A percentile compares a stretch with the other conserved stretches of the same genome.
phyloP scores from a whole-genome alignment of 2,329 filamentous ascomycete species.

The Trichoderma gracile region DNA sequence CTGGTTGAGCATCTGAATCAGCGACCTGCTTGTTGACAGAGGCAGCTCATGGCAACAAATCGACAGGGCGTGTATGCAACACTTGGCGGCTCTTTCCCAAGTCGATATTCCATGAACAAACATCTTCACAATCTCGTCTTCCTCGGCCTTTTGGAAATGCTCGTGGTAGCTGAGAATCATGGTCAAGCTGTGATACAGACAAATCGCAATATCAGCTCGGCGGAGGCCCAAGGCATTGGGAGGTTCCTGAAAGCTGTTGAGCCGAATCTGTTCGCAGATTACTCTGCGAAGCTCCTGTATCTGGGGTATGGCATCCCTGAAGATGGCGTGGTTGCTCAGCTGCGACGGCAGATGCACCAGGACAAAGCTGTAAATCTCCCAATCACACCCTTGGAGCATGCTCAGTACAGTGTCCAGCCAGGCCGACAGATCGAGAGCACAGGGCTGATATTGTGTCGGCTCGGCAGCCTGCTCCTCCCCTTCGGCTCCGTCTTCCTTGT shows the following conservation, averaged over 20 bases:
- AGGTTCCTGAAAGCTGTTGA: constrained; percentile 76
- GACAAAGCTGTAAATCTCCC: constrained; percentile 91
- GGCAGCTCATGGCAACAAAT: constrained; percentile 96
- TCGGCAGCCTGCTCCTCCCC: constrained; percentile 32
- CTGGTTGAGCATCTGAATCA: constrained; percentile 84
- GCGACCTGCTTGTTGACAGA: constrained; percentile 77
- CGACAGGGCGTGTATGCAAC: constrained; percentile 90
- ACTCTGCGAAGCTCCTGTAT: constrained; percentile 73
- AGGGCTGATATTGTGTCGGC: constrained; percentile 34
- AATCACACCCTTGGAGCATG: constrained; percentile 76
- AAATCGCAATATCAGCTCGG: constrained; percentile 84
- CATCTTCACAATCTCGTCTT: constrained; percentile 83
- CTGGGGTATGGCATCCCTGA: constrained; percentile 70
- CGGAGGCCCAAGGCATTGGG: constrained; percentile 76
- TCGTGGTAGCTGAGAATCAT: constrained; percentile 90
- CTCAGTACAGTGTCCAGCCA: constrained; percentile 78
- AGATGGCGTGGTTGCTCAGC: constrained; percentile 85
- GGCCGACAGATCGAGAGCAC: constrained; percentile 58
- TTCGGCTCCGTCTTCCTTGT: constrained; percentile 25
- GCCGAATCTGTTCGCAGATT: constrained; percentile 80
- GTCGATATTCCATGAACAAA: constrained; percentile 83
- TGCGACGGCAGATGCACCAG: constrained; percentile 85
- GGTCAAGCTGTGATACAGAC: constrained; percentile 81
- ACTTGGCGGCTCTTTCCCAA: constrained; percentile 84
- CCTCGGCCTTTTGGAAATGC: constrained; percentile 78